Evolutionary conservation across 2,329 filamentous ascomycete genomes (phyloP).

Genomic region (Drechslera avenae): DNA sequence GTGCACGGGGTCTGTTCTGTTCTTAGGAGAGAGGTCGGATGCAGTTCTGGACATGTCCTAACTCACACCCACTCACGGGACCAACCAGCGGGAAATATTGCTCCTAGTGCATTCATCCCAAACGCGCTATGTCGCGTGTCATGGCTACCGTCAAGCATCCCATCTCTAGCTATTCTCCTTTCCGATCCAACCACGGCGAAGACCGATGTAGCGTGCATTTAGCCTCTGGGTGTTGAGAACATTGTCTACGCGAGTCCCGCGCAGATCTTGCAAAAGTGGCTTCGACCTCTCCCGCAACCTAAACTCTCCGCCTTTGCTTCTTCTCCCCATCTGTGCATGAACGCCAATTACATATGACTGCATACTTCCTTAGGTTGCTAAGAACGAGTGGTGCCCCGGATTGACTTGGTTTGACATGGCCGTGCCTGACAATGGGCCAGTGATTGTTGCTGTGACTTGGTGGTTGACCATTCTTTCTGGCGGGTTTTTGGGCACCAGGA

Average conservation of each 20-base stretch:
- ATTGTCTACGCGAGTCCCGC: neutral
- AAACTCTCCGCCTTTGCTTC: neutral
- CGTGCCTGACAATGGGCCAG: slow-evolving; percentile 29
- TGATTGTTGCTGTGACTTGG: slow-evolving; percentile 36
- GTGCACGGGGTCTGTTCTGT: neutral
- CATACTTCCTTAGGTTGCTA: neutral
- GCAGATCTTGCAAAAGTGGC: slow-evolving; percentile 3
- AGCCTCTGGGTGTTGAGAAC: slow-evolving; percentile 1
- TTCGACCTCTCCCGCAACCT: neutral
- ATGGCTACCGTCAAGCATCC: slow-evolving; percentile 1
- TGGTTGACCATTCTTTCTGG: slow-evolving; percentile 28
- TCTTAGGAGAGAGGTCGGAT: neutral
- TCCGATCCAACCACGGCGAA: neutral
- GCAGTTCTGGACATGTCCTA: neutral
- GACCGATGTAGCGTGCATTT: slow-evolving; percentile 1
- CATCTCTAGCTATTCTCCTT: slow-evolving; percentile 1
- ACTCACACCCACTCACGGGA: neutral
- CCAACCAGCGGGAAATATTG: neutral
- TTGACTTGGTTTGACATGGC: slow-evolving; percentile 12
- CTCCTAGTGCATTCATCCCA: slow-evolving; percentile 3
- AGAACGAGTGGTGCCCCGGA: slow-evolving; percentile 6
- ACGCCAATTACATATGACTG: neutral
- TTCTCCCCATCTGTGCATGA: neutral
- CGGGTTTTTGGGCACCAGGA: slow-evolving; percentile 26
- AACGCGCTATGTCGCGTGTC: slow-evolving; percentile 8